These are phyloP conservation scores for Carallia brachiata DNA, from an alignment of 345 rosid species.

Conservation along the genomic window DNA sequence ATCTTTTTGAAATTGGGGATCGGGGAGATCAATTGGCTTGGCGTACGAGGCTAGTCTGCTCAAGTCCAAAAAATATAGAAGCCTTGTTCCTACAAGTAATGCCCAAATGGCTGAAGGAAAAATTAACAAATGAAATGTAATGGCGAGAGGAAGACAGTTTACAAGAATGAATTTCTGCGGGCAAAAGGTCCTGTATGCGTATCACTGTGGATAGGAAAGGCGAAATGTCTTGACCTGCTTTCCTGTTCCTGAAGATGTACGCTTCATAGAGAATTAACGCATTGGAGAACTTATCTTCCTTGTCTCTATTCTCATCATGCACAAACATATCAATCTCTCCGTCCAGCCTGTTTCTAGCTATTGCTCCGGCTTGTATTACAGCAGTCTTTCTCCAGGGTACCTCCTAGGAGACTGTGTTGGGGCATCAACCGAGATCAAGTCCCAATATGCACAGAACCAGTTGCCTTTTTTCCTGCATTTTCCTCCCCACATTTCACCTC, in stretches of 20 bases:
- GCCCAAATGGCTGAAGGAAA: not conserved
- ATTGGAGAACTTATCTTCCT: slow-evolving; percentile 76
- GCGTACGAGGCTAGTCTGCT: too few relatives aligned
- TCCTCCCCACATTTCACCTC: too few relatives aligned
- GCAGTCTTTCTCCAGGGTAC: slow-evolving; percentile 94
- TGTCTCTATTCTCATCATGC: slow-evolving; percentile 76
- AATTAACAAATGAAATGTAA: not conserved
- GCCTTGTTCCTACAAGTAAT: too few relatives aligned
- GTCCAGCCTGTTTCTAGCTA: slow-evolving; percentile 66
- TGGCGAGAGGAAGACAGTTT: too few relatives aligned
- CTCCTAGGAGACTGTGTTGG: slow-evolving; percentile 63
- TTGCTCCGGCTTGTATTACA: slow-evolving; percentile 75
- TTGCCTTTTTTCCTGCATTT: too few relatives aligned
- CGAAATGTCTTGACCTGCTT: slow-evolving; percentile 79
- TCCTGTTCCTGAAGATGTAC: slow-evolving; percentile 63
- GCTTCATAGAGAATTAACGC: slow-evolving; percentile 70
- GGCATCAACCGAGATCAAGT: slow-evolving; percentile 89
- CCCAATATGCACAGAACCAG: slow-evolving; percentile 38
- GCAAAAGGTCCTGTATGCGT: slow-evolving; percentile 55
- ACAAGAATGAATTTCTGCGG: slow-evolving; percentile 29
- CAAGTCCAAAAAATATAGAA: too few relatives aligned
- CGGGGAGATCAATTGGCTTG: too few relatives aligned
- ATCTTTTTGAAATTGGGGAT: too few relatives aligned
- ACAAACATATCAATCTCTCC: slow-evolving; percentile 86
- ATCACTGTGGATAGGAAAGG: slow-evolving; percentile 68